phyloP scores from a whole-genome alignment of 768 basidiomycete species.

The Peribolospora baueri region DNA sequence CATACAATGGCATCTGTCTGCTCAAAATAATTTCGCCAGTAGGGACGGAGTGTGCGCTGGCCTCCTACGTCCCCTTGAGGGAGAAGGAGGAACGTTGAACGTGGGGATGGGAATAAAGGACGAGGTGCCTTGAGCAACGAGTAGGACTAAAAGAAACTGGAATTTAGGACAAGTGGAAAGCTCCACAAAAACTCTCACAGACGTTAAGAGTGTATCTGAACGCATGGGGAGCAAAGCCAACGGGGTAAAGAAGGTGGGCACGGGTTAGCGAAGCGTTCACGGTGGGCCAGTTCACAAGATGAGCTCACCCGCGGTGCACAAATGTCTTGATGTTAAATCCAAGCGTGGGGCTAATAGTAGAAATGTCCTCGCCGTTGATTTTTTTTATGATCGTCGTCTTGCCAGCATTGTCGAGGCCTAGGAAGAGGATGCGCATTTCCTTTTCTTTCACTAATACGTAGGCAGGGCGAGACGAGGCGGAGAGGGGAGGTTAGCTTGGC shows the following conservation, averaged over 20 bases:
- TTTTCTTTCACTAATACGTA: slow-evolving; percentile 38
- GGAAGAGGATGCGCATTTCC: slow-evolving; percentile 87
- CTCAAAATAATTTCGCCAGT: slow-evolving; percentile 98
- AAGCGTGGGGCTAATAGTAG: slow-evolving; percentile 66
- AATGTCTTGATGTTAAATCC: slow-evolving; percentile 99
- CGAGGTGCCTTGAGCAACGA: neutral
- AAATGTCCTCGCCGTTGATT: slow-evolving; percentile 75
- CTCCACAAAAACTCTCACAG: slow-evolving; percentile 26
- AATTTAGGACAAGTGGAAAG: neutral
- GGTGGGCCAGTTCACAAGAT: slow-evolving; percentile 11
- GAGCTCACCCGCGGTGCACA: slow-evolving; percentile 52
- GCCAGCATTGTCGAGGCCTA: slow-evolving; percentile 96
- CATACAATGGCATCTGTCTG: slow-evolving; percentile 94
- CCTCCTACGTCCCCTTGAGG: slow-evolving; percentile 86
- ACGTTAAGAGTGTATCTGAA: slow-evolving; percentile 35
- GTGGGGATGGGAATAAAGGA: neutral
- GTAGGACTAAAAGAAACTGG: neutral
- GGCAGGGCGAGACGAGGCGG: too few relatives aligned
- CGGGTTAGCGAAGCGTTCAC: slow-evolving; percentile 1
- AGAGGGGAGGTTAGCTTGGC: too few relatives aligned
- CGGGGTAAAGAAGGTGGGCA: neutral
- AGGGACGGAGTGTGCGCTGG: slow-evolving; percentile 79
- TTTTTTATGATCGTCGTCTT: slow-evolving; percentile 96
- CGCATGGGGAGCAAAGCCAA: neutral
- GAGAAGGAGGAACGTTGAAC: neutral